Conservation (phyloP, 1,284 basidiomycete genomes). For the Pseudozyma tsukubaensis region DNA sequence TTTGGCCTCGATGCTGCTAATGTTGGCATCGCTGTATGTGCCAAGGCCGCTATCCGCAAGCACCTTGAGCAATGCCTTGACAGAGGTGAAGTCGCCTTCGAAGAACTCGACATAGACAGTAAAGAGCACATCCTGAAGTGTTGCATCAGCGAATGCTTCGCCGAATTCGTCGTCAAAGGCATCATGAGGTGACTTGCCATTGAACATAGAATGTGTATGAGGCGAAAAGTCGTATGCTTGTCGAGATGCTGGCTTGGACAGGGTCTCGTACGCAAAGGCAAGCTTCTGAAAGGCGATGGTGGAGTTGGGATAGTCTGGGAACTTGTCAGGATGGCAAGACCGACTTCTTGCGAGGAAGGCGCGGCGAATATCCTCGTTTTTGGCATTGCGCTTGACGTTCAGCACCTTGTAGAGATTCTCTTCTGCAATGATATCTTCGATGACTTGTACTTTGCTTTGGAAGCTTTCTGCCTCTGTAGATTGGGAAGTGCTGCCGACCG, state of each 20-base stretch:
- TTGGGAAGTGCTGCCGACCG: not conserved
- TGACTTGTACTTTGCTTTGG: constrained; percentile 44
- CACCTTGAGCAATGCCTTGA: constrained; percentile 72
- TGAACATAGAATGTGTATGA: constrained; percentile 45
- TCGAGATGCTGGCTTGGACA: constrained; percentile 78
- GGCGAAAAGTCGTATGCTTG: constrained; percentile 76
- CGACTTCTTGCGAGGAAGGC: constrained; percentile 81
- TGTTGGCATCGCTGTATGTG: constrained; percentile 65
- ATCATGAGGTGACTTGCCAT: constrained; percentile 42
- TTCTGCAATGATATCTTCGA: constrained; percentile 54
- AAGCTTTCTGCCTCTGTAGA: constrained; percentile 15
- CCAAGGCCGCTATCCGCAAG: constrained; percentile 64
- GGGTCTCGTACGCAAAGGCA: constrained; percentile 82
- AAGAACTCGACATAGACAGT: constrained; percentile 83
- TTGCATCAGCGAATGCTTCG: constrained; percentile 47
- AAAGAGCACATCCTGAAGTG: constrained; percentile 77
- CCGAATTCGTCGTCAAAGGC: constrained; percentile 52
- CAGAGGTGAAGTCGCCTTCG: constrained; percentile 77
- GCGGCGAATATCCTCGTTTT: constrained; percentile 77
- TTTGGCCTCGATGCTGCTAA: constrained; percentile 68
- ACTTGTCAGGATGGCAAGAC: constrained; percentile 87
- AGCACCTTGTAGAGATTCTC: constrained; percentile 79
- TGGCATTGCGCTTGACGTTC: constrained; percentile 73
- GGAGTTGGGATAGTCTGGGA: constrained; percentile 78
- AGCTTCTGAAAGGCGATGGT: constrained; percentile 87